These are phyloP conservation scores for Botrytis pseudocinerea DNA, from an alignment of 2,329 filamentous ascomycete species.

Conservation along the genomic window DNA sequence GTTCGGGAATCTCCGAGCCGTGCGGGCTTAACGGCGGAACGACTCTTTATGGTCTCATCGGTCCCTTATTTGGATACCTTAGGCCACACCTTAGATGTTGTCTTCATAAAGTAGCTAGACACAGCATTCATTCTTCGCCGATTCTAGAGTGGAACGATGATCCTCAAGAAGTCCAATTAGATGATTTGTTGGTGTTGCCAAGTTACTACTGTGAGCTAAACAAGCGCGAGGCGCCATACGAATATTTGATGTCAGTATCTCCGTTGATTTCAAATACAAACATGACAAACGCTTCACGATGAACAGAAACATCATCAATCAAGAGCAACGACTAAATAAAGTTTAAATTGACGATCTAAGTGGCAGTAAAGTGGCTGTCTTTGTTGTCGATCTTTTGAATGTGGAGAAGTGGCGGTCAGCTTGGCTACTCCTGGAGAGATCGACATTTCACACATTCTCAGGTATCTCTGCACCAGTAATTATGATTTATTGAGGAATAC, in stretches of 20 bases:
- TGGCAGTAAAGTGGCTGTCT: neutral
- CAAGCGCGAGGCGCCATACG: neutral
- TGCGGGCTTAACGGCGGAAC: neutral
- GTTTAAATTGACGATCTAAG: neutral
- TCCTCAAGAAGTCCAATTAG: neutral
- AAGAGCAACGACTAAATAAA: neutral
- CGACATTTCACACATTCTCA: neutral
- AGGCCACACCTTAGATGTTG: neutral
- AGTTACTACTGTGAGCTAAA: neutral
- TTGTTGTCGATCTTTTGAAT: neutral
- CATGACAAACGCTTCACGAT: neutral
- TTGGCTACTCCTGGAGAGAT: neutral
- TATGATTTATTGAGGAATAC: neutral
- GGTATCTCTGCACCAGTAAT: too few species aligned
- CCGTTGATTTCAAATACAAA: conserved; percentile 8
- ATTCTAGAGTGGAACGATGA: neutral
- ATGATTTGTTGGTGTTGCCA: neutral
- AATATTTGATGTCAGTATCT: neutral
- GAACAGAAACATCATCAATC: neutral
- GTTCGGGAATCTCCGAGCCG: neutral
- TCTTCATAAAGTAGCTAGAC: neutral
- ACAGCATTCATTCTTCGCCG: neutral
- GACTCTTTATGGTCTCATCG: neutral
- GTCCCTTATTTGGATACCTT: neutral
- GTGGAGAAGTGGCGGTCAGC: neutral